Evolutionary conservation across 1,139 yeast genomes (phyloP), one percentile per base, ranked within the genome.

Genomic region (Barnettozyma hawaiiensis): DNA sequence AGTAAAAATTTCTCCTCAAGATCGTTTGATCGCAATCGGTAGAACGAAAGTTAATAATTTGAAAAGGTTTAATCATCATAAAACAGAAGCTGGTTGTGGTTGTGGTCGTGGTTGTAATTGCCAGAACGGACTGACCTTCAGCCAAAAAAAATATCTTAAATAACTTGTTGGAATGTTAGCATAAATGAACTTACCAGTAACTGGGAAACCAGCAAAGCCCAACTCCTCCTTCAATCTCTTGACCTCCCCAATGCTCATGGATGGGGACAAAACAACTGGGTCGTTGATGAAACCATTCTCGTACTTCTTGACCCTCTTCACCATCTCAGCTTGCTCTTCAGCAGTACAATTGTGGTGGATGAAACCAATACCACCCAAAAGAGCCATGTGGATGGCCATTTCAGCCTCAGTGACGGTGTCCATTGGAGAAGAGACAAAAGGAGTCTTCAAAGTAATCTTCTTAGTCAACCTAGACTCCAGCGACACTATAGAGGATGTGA

Each of bases 241-340:
- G 54, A 87, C 85, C 61, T 89, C 87, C 49, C 82, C 87, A 56
- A 92, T 95, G 47, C 96, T 83, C 53, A 71, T 67, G 23, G 69
- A 61, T 47, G 96, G 95, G 37, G 83, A 59, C 53, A 92, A 78
- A 46, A 86, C 97, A 50, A 92, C 78, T 35, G 99, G 98, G 59
- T 87, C 95, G 60, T 83, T 85, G 63, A 92, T 94, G 73, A 92
- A 92, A 35, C 99, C 99, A 65, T 92, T 92, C 73, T 92, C 98
- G 70, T 73, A 92, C 69, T 85, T 89, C 77, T 92, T 92, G 56
- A 92, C 99, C 70, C 85, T 85, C 67, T 76, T 85, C 51, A 92
- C 98, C 98, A 92, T 92, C 55, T 81, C 96, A 49, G 98, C 98
- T 72, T 92, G 99, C 66, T 89, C 97, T 41, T 92, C 97, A 49